These are phyloP conservation scores for Crucihimalaya himalaica DNA, from an alignment of 345 rosid genomes.

Conservation along the genomic window DNA sequence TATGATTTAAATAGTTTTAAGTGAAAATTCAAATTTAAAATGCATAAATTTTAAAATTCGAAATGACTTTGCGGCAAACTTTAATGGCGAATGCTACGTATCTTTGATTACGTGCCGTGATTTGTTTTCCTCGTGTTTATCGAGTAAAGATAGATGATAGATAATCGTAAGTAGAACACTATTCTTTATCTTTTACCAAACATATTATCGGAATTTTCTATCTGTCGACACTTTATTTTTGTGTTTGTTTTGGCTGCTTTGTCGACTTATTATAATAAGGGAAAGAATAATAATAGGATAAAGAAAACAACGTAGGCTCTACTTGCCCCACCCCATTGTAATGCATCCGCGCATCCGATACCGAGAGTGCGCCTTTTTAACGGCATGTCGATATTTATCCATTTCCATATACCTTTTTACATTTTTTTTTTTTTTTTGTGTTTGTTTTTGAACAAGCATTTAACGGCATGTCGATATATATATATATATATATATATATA, in stretches of 20 bases:
- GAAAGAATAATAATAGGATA: neutral
- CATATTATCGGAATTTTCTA: too few relatives aligned
- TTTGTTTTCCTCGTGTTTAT: too few relatives aligned
- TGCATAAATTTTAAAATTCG: too few relatives aligned
- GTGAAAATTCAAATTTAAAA: too few relatives aligned
- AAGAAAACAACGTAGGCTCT: constrained; percentile 27
- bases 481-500: neutral
- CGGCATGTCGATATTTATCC: constrained; percentile 29
- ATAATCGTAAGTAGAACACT: too few relatives aligned
- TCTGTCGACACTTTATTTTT: neutral
- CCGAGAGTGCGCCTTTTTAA: constrained; percentile 4
- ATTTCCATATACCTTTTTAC: neutral
- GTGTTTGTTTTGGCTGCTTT: neutral
- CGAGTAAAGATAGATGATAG: too few relatives aligned
- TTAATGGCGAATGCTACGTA: too few relatives aligned
- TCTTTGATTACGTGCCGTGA: too few relatives aligned
- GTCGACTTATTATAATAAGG: neutral
- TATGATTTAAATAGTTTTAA: too few relatives aligned
- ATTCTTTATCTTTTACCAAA: too few relatives aligned
- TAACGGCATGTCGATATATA: neutral
- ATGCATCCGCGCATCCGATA: constrained; percentile 2
- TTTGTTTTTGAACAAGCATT: neutral
- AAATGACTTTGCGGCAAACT: too few relatives aligned
- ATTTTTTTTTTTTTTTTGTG: neutral
- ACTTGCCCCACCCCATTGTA: constrained; percentile 4